Evolutionary conservation across 768 basidiomycete genomes (phyloP).

Genomic region (Boletus sp.): DNA sequence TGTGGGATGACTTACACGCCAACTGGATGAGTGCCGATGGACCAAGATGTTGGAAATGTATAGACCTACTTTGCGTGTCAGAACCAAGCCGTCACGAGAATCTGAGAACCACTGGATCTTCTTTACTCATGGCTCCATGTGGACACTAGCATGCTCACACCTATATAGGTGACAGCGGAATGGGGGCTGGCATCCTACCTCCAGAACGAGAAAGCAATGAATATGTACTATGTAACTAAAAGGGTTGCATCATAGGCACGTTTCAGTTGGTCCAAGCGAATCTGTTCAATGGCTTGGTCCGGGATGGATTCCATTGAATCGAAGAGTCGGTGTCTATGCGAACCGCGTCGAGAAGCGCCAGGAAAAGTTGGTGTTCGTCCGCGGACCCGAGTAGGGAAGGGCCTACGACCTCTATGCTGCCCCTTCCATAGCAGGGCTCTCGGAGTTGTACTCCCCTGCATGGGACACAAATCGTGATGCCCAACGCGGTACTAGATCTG

Average conservation of each 20-base stretch:
- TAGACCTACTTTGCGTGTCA: not conserved
- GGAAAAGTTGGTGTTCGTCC: not conserved
- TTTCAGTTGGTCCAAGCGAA: not conserved
- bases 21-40: not conserved
- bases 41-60: not conserved
- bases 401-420: not conserved
- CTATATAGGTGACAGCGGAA: not conserved
- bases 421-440: not conserved
- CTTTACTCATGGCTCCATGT: not conserved
- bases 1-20: not conserved
- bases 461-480: not conserved
- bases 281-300: not conserved
- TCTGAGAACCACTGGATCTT: not conserved
- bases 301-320: not conserved
- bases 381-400: not conserved
- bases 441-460: no score
- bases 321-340: not conserved
- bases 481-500: not conserved
- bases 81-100: not conserved
- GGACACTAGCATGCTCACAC: not conserved
- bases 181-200: not conserved
- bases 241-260: not conserved
- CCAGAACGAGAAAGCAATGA: not conserved
- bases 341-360: not conserved
- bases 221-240: no score